Percentiles rank a stretch among this genome's conserved stretches.
phyloP scores from a whole-genome alignment of 139 green algal species.

The Gonium pectorale region DNA sequence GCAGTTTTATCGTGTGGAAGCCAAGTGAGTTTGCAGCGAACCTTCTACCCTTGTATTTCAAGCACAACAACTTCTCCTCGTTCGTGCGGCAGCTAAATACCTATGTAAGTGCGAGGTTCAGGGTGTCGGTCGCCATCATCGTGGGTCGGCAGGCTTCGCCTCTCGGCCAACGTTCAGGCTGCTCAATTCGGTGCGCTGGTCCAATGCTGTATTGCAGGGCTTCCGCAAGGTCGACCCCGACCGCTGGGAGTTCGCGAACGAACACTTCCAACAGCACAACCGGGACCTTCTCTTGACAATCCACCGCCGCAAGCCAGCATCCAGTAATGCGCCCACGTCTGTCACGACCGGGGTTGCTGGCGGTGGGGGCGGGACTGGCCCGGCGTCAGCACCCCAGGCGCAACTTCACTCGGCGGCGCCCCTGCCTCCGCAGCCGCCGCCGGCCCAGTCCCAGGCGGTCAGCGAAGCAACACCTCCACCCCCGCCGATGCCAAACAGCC shows the following conservation, averaged over 20 bases:
- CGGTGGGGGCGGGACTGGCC: no score
- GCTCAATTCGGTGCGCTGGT: no score
- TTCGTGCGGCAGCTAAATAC: conserved; percentile 98
- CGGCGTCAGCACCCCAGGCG: no score
- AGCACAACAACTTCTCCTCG: conserved; percentile 94
- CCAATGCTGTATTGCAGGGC: conserved; percentile 63
- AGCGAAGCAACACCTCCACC: no score
- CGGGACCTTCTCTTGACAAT: conserved; percentile 87
- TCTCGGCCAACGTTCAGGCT: no score
- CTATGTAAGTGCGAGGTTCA: conserved; percentile 93
- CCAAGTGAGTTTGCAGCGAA: conserved; percentile 90
- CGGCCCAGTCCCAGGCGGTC: no score
- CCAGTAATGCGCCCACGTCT: background rate
- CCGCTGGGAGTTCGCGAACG: conserved; percentile 75
- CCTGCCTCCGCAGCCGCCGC: background rate
- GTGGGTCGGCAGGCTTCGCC: no score
- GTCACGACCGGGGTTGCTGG: no score
- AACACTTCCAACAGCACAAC: conserved; percentile 85
- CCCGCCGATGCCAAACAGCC: no score
- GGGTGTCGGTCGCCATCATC: no score
- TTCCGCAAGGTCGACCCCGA: conserved; percentile 98
- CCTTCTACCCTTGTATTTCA: conserved; percentile 94
- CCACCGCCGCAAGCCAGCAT: conserved; percentile 80
- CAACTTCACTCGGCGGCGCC: no score
- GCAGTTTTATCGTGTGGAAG: conserved; percentile 93